Conservation (phyloP, 2,329 filamentous ascomycete genomes). For the Colletotrichum brevisporum region DNA sequence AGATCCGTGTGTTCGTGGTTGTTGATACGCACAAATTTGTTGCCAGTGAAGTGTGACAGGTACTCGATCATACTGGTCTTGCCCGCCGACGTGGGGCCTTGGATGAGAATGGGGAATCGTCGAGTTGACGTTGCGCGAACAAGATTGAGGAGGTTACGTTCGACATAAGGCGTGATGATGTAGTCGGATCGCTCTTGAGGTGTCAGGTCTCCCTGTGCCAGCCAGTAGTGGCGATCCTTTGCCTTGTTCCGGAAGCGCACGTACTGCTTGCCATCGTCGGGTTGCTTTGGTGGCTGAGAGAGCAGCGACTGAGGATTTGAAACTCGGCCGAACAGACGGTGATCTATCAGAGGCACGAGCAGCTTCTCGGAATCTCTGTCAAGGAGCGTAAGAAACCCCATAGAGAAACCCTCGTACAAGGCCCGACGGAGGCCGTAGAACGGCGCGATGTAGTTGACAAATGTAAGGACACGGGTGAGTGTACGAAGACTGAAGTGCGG, state of each 20-base stretch:
- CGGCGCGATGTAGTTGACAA: slow-evolving; percentile 86
- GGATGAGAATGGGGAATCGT: slow-evolving; percentile 92
- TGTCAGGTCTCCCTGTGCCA: slow-evolving; percentile 79
- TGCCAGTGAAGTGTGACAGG: slow-evolving; percentile 94
- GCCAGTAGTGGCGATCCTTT: slow-evolving; percentile 85
- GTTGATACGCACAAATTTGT: slow-evolving; percentile 98
- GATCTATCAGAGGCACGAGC: slow-evolving; percentile 83
- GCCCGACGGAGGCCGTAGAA: slow-evolving; percentile 88
- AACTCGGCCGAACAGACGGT: slow-evolving; percentile 81
- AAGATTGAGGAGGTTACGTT: slow-evolving; percentile 93
- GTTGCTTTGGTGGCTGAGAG: slow-evolving; percentile 82
- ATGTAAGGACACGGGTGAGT: slow-evolving; percentile 89
- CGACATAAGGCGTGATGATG: slow-evolving; percentile 95
- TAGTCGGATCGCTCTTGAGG: slow-evolving; percentile 86
- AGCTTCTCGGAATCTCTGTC: slow-evolving; percentile 85
- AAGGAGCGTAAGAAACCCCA: slow-evolving; percentile 95
- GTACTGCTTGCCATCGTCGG: slow-evolving; percentile 82
- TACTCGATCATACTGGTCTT: slow-evolving; percentile 99
- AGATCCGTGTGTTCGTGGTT: slow-evolving; percentile 99
- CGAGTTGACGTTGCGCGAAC: slow-evolving; percentile 94
- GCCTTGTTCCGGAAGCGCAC: slow-evolving; percentile 80
- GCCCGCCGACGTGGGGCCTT: slow-evolving; percentile 95
- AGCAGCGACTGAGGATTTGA: slow-evolving; percentile 80
- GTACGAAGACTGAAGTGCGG: slow-evolving; percentile 98
- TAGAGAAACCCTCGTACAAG: slow-evolving; percentile 94